phyloP scores from a whole-genome alignment of 2,329 filamentous ascomycete genomes.

The Xylariaceae sp. region DNA sequence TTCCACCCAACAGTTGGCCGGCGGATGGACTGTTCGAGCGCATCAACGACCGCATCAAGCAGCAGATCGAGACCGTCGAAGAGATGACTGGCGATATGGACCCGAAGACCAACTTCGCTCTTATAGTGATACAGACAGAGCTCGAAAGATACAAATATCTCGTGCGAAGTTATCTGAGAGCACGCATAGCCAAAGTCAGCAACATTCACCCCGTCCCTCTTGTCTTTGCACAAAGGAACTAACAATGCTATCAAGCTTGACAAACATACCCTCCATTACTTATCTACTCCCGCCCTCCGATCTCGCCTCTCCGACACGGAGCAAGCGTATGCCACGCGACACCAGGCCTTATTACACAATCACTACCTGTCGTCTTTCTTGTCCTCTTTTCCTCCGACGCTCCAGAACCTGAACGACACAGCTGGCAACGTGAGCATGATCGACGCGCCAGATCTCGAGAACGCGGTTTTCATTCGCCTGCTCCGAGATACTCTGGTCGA shows the following conservation, averaged over 20 bases:
- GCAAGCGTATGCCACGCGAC: constrained; percentile 74
- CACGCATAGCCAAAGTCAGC: constrained; percentile 78
- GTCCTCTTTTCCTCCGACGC: constrained; percentile 67
- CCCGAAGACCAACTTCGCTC: constrained; percentile 83
- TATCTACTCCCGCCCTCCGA: constrained; percentile 51
- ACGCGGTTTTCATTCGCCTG: constrained; percentile 78
- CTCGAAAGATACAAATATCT: constrained; percentile 92
- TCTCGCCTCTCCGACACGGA: constrained; percentile 72
- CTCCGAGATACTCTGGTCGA: constrained; percentile 56
- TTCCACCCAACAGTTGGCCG: constrained; percentile 47
- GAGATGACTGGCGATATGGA: constrained; percentile 81
- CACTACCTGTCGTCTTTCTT: constrained; percentile 88
- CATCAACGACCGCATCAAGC: constrained; percentile 66
- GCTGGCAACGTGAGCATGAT: constrained; percentile 90
- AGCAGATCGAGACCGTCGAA: constrained; percentile 68
- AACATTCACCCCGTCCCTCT: background rate
- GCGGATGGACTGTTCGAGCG: constrained; percentile 74
- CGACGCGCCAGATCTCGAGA: constrained; percentile 75
- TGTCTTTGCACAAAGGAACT: constrained; percentile 20
- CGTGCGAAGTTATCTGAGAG: constrained; percentile 75
- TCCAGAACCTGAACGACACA: constrained; percentile 87
- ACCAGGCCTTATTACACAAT: constrained; percentile 77
- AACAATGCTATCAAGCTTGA: constrained; percentile 55
- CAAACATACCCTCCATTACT: constrained; percentile 69
- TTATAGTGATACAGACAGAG: constrained; percentile 95